Evolutionary conservation across 495 filamentous ascomycete genomes (phyloP).

Genomic region (Copromyces sp.): DNA sequence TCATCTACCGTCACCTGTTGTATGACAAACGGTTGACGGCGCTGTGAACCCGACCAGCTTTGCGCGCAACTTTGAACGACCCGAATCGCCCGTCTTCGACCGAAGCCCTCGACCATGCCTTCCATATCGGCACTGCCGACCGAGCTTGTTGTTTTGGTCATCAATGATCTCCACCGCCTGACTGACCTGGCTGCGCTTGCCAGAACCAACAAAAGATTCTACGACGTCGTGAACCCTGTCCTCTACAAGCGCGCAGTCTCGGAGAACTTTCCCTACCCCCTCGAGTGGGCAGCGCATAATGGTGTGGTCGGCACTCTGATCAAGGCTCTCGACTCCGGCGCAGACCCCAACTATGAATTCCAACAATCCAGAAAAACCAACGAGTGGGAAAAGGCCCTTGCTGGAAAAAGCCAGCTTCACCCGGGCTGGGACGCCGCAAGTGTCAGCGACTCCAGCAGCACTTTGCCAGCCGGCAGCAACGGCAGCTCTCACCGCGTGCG

Average conservation of each 20-base stretch:
- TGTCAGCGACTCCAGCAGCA: not conserved
- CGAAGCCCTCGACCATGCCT: not conserved
- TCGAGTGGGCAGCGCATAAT: constrained; percentile 20
- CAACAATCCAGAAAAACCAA: constrained; percentile 5
- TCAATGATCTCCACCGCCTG: constrained; percentile 16
- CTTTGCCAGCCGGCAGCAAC: not conserved
- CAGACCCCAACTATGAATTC: constrained; percentile 17
- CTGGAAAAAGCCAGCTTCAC: not conserved
- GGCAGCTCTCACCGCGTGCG: constrained; percentile 1
- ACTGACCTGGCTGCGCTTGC: constrained; percentile 19
- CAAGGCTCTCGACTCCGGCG: constrained; percentile 16
- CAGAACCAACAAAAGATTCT: constrained; percentile 7
- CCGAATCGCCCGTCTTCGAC: not conserved
- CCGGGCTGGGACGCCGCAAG: constrained; percentile 2
- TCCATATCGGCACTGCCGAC: constrained; percentile 12
- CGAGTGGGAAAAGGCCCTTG: constrained; percentile 9
- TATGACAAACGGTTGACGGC: not conserved
- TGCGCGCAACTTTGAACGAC: not conserved
- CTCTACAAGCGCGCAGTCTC: constrained; percentile 19
- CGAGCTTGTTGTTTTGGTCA: constrained; percentile 20
- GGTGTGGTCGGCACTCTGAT: constrained; percentile 15
- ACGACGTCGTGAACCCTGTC: constrained; percentile 12
- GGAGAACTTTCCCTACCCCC: constrained; percentile 8
- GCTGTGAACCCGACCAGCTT: not conserved
- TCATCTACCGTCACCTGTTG: not conserved